A percentile compares a stretch with the other conserved stretches of the same genome.
Conservation (phyloP, 2,329 filamentous ascomycete species). For the Microsporum audouinii region DNA sequence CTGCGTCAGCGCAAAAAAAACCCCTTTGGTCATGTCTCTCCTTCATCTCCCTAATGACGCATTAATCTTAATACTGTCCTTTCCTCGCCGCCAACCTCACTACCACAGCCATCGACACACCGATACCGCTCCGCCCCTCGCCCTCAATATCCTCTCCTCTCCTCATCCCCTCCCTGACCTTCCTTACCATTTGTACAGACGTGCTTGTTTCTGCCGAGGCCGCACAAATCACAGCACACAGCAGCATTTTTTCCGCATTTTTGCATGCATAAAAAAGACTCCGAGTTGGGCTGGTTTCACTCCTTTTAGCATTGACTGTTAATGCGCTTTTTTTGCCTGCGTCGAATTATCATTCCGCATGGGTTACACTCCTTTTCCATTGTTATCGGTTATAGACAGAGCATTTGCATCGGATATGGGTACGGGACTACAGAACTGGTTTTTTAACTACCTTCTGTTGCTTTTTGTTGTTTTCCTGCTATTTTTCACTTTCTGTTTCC, state of each 20-base stretch:
- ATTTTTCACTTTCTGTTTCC: neutral
- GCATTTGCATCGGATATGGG: conserved; percentile 16
- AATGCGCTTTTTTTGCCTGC: conserved; percentile 5
- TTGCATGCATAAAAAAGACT: conserved; percentile 1
- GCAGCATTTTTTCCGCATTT: conserved; percentile 8
- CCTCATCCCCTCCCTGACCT: neutral
- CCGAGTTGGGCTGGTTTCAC: conserved; percentile 7
- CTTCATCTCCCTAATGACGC: conserved; percentile 6
- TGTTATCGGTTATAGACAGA: conserved; percentile 7
- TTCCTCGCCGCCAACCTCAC: neutral
- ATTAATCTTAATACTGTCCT: conserved; percentile 5
- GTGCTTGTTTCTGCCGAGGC: conserved; percentile 15
- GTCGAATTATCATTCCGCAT: conserved; percentile 7
- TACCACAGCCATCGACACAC: neutral
- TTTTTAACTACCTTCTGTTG: neutral
- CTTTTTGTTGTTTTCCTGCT: conserved; percentile 4
- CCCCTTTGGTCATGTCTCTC: conserved; percentile 14
- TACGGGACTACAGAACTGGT: conserved; percentile 9
- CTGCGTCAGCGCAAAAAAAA: neutral
- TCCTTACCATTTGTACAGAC: conserved; percentile 9
- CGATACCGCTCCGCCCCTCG: neutral
- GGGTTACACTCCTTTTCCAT: conserved; percentile 9
- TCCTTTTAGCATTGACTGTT: conserved; percentile 7
- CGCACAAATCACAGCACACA: conserved; percentile 12
- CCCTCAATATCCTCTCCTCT: neutral